Base-by-base conservation (phyloP, 2,329 filamentous ascomycete species). In the Cladophialophora chaetospira region DNA sequence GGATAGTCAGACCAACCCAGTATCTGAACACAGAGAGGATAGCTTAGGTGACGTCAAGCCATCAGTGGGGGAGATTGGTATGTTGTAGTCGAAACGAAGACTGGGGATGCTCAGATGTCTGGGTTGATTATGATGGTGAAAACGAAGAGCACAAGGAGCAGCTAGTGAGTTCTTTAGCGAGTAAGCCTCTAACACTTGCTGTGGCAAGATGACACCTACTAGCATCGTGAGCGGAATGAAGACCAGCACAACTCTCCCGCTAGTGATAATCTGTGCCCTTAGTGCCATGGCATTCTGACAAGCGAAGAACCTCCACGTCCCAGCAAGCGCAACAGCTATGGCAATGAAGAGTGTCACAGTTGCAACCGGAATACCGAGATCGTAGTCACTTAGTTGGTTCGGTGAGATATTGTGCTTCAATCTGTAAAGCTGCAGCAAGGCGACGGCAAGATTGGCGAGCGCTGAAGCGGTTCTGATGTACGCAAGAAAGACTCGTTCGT, bases 401-500 rank as follows among this genome's bases (percentile, higher is more conserved):
- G 15, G 23, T 11, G 52, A 38, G 8, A 43, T n/a, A n/a, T 43
- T 38, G 17, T 55, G 46, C 23, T 55, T 50, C 26, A 53, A 50
- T 19, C 55, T 29, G 43, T 57, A 58, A 11, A 58, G 56, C 51
- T 58, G 56, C 4, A 55, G 50, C n/a, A 53, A 33, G 10, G 46
- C 15, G 19, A 60, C 28, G 3, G 47, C 53, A 19, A 60, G 45
- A 21, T 53, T 60, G 15, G 57, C 53, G 5, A 57, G 33, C 11
- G 57, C 53, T 2, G 42, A 52, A 13, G 48, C 52, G 25, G 57
- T 60, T 29, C 57, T 43, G 19, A 60, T 40, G n/a, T 57, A 57
- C 2, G 31, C 57, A 8, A 60, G 57, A 25, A 60, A 60, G 21
- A 53, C 54, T 10, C 57, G 57, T 25, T 60, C 57, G 28, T 60